These are phyloP conservation scores for Filosporella fistucella DNA, from an alignment of 495 filamentous ascomycete species.

Conservation along the genomic window DNA sequence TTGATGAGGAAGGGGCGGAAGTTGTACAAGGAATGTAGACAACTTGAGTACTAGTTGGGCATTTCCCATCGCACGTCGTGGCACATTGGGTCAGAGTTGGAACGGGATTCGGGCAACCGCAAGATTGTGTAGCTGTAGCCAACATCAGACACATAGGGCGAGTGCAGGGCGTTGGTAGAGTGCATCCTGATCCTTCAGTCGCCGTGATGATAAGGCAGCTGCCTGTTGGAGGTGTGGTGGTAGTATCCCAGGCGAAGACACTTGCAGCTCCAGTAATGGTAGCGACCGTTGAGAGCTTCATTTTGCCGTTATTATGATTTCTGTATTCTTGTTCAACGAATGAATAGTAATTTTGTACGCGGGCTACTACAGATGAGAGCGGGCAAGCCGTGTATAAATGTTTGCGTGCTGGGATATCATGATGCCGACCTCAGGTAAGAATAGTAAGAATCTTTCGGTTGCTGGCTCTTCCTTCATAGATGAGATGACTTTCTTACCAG, in stretches of 20 bases:
- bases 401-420: too few species aligned
- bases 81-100: not conserved
- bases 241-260: not conserved
- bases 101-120: conserved; percentile 8
- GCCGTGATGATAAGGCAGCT: conserved; percentile 6
- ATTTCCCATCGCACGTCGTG: not conserved
- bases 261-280: not conserved
- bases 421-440: too few species aligned
- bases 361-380: too few species aligned
- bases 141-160: not conserved
- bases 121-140: conserved; percentile 2
- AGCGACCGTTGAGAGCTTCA: not conserved
- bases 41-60: not conserved
- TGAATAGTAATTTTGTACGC: not conserved
- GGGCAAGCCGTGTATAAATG: too few species aligned
- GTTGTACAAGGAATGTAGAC: conserved; percentile 3
- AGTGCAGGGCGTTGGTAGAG: not conserved
- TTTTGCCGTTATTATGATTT: not conserved
- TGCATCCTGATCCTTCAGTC: not conserved
- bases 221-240: not conserved
- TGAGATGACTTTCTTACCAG: too few species aligned
- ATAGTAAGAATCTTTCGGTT: too few species aligned
- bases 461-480: too few species aligned
- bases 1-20: not conserved
- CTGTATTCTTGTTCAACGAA: not conserved